Conservation (phyloP, 306 rosid genomes). For the Aeschynomene evenia region DNA sequence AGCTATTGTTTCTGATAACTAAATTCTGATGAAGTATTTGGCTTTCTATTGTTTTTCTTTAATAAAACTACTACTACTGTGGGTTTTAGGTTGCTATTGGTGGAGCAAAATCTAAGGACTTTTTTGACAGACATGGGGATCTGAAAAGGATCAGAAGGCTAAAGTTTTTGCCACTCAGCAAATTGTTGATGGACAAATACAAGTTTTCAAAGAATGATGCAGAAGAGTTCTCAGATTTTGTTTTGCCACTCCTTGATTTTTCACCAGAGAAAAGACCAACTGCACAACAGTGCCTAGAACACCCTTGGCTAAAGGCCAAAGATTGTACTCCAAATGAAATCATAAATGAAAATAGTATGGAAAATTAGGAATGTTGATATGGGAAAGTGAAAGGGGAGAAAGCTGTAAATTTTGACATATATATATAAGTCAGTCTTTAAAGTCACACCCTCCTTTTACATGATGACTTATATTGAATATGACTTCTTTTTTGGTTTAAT, state of each 20-base stretch:
- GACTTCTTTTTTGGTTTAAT: conserved; percentile 25
- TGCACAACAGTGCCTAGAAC: conserved; percentile 79
- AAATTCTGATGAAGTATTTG: no score
- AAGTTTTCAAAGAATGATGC: conserved; percentile 73
- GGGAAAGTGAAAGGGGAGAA: conserved; percentile 71
- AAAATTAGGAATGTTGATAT: conserved; percentile 63
- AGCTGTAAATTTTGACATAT: no score
- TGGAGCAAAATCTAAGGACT: conserved; percentile 84
- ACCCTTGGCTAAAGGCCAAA: conserved; percentile 63
- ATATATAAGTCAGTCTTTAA: no score
- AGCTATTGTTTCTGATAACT: no score
- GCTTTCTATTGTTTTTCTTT: conserved; percentile 39
- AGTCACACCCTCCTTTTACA: no score
- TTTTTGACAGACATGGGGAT: conserved; percentile 90
- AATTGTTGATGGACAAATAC: conserved; percentile 66
- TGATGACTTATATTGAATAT: conserved; percentile 35
- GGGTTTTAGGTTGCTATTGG: conserved; percentile 60
- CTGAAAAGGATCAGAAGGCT: conserved; percentile 92
- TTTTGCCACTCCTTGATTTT: conserved; percentile 70
- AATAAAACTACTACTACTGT: no score
- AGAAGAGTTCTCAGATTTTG: conserved; percentile 64
- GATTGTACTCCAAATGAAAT: conserved; percentile 42
- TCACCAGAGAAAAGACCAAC: conserved; percentile 91
- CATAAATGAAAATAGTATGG: conserved; percentile 44
- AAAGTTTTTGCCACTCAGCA: conserved; percentile 71